A percentile compares a stretch with the other conserved stretches of the same genome.
These are phyloP conservation scores for Sphaceloma murrayae DNA, from an alignment of 2,329 filamentous ascomycete genomes.

Conservation along the genomic window DNA sequence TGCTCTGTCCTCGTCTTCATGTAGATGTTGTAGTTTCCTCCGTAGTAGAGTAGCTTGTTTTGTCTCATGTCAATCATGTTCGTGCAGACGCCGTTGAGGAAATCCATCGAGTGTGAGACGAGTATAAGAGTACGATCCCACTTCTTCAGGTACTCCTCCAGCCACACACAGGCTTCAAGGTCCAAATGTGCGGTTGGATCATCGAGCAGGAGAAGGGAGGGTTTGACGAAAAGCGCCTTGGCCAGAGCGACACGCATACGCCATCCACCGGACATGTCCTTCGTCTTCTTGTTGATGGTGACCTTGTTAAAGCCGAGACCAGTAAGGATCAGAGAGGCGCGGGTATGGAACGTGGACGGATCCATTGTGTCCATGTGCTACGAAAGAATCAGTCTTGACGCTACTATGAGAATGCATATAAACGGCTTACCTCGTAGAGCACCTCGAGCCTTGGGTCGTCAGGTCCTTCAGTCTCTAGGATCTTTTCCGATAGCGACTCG, in stretches of 20 bases:
- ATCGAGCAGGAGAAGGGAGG: constrained; percentile 87
- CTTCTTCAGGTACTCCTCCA: constrained; percentile 99
- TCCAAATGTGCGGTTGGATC: constrained; percentile 99
- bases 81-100: constrained; percentile 96
- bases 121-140: constrained; percentile 96
- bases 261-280: constrained; percentile 99
- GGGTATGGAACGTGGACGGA: constrained; percentile 89
- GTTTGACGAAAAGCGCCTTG: constrained; percentile 98
- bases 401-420: background rate
- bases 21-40: constrained; percentile 98
- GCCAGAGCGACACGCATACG: constrained; percentile 97
- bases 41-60: constrained; percentile 88
- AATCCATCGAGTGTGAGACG: constrained; percentile 97
- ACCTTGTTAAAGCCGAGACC: constrained; percentile 98
- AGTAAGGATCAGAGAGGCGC: constrained; percentile 90
- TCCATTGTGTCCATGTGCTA: constrained; percentile 99
- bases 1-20: constrained; percentile 88
- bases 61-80: constrained; percentile 98
- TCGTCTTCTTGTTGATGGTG: constrained; percentile 98
- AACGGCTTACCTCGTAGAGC: constrained; percentile 75
- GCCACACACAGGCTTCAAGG: constrained; percentile 97
- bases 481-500: constrained; percentile 78
- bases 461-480: constrained; percentile 84
- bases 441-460: constrained; percentile 86
- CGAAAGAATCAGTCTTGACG: constrained; percentile 18